These are phyloP conservation scores for Ophiosphaerella narmari DNA, from an alignment of 2,329 filamentous ascomycete species.

Conservation along the genomic window DNA sequence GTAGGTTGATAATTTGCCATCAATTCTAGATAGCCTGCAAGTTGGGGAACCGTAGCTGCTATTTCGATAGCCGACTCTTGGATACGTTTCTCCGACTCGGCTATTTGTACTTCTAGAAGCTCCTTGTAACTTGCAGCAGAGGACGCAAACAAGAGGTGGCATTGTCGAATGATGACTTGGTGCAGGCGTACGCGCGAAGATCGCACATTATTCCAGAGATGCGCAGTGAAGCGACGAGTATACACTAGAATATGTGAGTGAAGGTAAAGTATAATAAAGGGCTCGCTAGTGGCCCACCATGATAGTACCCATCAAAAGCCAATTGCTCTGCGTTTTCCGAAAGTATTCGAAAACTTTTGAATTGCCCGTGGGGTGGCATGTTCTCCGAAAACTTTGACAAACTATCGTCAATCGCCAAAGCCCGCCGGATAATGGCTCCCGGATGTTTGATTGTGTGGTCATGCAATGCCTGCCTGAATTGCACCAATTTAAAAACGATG, in stretches of 20 bases:
- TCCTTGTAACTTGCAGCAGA: not conserved
- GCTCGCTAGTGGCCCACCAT: constrained; percentile 10
- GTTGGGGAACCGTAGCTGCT: constrained; percentile 29
- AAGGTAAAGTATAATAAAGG: not conserved
- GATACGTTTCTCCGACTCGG: constrained; percentile 15
- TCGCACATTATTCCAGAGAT: constrained; percentile 34
- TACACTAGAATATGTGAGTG: constrained; percentile 14
- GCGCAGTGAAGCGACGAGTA: constrained; percentile 23
- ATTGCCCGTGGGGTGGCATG: constrained; percentile 19
- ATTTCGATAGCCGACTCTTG: constrained; percentile 23
- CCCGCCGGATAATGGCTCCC: constrained; percentile 11
- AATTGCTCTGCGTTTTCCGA: constrained; percentile 8
- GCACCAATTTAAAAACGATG: constrained; percentile 19
- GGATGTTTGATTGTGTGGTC: constrained; percentile 1
- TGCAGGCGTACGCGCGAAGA: constrained; percentile 29
- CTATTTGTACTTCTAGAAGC: constrained; percentile 3
- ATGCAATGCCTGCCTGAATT: constrained; percentile 18
- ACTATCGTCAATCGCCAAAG: constrained; percentile 18
- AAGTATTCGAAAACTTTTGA: constrained; percentile 11
- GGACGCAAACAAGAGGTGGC: not conserved
- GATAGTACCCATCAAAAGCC: constrained; percentile 25
- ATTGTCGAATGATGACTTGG: constrained; percentile 25
- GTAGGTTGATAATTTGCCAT: not conserved
- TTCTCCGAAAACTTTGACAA: constrained; percentile 16
- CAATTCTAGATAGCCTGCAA: constrained; percentile 21